Conservation (phyloP, 2,329 filamentous ascomycete species). For the Aphanocladium album region DNA sequence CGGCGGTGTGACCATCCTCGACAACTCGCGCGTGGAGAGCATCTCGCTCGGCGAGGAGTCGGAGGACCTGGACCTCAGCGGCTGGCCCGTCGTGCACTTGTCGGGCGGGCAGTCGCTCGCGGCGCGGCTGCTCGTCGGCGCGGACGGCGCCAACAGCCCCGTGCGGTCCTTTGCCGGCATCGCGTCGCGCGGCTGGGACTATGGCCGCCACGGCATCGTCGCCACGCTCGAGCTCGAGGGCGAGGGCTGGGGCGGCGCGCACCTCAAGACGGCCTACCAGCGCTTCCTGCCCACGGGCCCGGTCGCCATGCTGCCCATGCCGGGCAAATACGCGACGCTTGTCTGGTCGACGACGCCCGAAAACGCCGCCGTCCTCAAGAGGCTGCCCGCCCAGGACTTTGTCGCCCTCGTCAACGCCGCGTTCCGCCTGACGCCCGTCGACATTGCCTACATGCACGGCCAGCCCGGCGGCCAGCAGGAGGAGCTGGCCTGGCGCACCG, state of each 20-base stretch:
- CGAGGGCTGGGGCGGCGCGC: constrained; percentile 48
- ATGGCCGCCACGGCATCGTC: constrained; percentile 83
- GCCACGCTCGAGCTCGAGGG: constrained; percentile 75
- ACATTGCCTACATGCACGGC: constrained; percentile 78
- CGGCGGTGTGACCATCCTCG: constrained; percentile 64
- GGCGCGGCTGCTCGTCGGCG: constrained; percentile 82
- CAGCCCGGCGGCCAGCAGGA: constrained; percentile 54
- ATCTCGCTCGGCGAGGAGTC: constrained; percentile 70
- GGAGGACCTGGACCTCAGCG: constrained; percentile 68
- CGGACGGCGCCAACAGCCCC: constrained; percentile 91
- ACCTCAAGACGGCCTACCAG: constrained; percentile 79
- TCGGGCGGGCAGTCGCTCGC: constrained; percentile 63
- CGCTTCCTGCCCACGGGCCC: constrained; percentile 91
- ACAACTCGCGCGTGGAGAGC: constrained; percentile 70
- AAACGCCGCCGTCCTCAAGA: constrained; percentile 74
- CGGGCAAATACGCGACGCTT: constrained; percentile 74
- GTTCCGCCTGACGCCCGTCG: constrained; percentile 74
- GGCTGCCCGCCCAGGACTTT: constrained; percentile 67
- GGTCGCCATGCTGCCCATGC: constrained; percentile 84
- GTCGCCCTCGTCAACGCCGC: constrained; percentile 87
- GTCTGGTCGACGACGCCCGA: constrained; percentile 92
- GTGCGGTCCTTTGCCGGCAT: constrained; percentile 88
- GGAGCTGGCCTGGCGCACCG: constrained; percentile 79
- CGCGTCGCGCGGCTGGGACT: constrained; percentile 85
- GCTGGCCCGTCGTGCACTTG: constrained; percentile 82